phyloP scores from a whole-genome alignment of 2,329 filamentous ascomycete genomes.

The Fusarium camptoceras region DNA sequence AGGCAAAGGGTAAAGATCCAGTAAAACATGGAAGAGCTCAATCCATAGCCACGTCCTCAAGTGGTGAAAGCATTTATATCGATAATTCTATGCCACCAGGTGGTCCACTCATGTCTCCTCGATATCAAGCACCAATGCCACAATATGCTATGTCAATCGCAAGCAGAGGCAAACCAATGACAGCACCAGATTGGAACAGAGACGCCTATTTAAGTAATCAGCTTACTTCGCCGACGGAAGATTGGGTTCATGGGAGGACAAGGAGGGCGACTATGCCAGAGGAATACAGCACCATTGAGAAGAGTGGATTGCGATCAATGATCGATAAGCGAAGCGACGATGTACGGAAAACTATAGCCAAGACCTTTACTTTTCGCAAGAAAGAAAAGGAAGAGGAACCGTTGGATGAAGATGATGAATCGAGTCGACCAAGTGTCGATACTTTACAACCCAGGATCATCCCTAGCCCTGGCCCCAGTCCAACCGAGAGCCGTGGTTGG shows the following conservation, averaged over 20 bases:
- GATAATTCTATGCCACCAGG: constrained; percentile 53
- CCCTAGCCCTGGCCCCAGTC: constrained; percentile 1
- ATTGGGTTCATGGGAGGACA: constrained; percentile 58
- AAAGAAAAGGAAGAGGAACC: constrained; percentile 57
- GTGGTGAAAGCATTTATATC: constrained; percentile 55
- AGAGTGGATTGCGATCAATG: constrained; percentile 63
- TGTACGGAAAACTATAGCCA: constrained; percentile 64
- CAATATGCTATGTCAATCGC: constrained; percentile 9
- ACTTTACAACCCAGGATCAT: constrained; percentile 36
- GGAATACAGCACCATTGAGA: constrained; percentile 66
- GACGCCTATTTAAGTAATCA: constrained; percentile 48
- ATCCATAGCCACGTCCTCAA: constrained; percentile 53
- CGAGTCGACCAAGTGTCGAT: constrained; percentile 38
- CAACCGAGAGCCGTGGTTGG: constrained; percentile 27
- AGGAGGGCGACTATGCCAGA: constrained; percentile 58
- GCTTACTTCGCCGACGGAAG: constrained; percentile 45
- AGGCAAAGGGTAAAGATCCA: constrained; percentile 55
- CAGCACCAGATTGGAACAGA: constrained; percentile 34
- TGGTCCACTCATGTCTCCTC: constrained; percentile 56
- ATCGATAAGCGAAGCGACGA: constrained; percentile 68
- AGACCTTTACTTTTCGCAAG: constrained; percentile 63
- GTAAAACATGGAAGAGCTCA: constrained; percentile 47
- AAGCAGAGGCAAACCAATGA: constrained; percentile 18
- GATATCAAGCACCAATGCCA: constrained; percentile 52
- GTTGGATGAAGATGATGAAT: constrained; percentile 27